Evolutionary conservation across 2,329 filamentous ascomycete species (phyloP).

Genomic region (Xylariaceae sp.): DNA sequence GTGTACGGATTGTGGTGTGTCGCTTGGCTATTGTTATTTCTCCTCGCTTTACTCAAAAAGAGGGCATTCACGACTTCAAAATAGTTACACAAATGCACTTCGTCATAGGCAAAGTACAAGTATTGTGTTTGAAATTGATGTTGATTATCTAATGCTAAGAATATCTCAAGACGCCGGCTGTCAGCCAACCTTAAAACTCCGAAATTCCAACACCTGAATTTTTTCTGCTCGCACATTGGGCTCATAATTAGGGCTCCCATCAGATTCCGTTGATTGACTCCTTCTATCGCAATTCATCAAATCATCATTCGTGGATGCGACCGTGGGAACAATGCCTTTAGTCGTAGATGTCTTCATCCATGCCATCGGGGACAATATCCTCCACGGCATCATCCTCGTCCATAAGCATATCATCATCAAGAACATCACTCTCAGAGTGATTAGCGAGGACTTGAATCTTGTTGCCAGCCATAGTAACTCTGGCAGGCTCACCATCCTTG

Average conservation of each 20-base stretch:
- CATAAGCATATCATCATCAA: conserved; percentile 69
- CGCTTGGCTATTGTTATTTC: no score
- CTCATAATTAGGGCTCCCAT: background rate
- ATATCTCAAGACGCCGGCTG: background rate
- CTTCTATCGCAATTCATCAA: no score
- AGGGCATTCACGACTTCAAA: no score
- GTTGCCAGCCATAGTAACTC: conserved; percentile 73
- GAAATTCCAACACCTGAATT: background rate
- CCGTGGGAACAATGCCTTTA: conserved; percentile 14
- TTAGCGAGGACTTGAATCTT: conserved; percentile 81
- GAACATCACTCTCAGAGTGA: conserved; percentile 60
- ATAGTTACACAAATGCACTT: no score
- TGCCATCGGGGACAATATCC: conserved; percentile 58
- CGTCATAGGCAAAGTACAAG: no score
- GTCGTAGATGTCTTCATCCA: conserved; percentile 56
- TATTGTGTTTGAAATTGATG: no score
- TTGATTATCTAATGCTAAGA: background rate
- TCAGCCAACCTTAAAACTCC: no score
- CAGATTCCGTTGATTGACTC: no score
- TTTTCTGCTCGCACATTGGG: background rate
- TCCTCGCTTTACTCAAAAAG: no score
- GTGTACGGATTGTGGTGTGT: no score
- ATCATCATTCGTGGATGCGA: no score
- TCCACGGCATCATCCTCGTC: conserved; percentile 69
- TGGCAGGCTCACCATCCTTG: conserved; percentile 77